Evolutionary conservation across 371 early-diverging fungal species (phyloP).

Genomic region (Rhizomucor miehei): DNA sequence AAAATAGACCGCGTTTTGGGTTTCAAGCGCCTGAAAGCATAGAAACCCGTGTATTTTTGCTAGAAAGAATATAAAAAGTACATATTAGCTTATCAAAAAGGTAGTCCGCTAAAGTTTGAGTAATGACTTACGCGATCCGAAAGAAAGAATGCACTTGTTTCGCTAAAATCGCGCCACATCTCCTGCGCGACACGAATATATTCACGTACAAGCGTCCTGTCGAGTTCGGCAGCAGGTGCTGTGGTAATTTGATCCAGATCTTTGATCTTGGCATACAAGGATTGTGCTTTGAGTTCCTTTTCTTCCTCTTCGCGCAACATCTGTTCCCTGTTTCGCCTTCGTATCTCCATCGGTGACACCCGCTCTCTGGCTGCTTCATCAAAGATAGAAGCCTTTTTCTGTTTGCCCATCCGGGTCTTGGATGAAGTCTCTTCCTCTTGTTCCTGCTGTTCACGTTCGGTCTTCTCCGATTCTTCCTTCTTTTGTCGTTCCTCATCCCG

Average conservation of each 20-base stretch:
- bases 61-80: constrained; percentile 4
- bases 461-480: neutral
- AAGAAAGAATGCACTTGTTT: constrained; percentile 58
- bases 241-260: constrained; percentile 31
- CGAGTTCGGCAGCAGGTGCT: constrained; percentile 13
- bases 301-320: constrained; percentile 19
- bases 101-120: too few species aligned
- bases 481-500: constrained; percentile 3
- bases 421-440: neutral
- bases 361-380: constrained; percentile 14
- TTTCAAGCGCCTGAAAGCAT: constrained; percentile 15
- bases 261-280: constrained; percentile 27
- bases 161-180: constrained; percentile 48
- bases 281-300: constrained; percentile 7
- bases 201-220: constrained; percentile 35
- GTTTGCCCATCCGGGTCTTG: constrained; percentile 1
- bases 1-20: neutral
- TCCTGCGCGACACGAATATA: constrained; percentile 50
- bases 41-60: constrained; percentile 28
- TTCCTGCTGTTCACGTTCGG: constrained; percentile 1
- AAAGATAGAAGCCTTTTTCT: constrained; percentile 22
- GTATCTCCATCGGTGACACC: constrained; percentile 5
- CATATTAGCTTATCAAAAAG: neutral
- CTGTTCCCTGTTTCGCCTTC: constrained; percentile 4
- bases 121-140: constrained; percentile 29